Percentiles rank a stretch among this genome's conserved stretches.
Conservation (phyloP, 2,329 filamentous ascomycete species). For the Arthrobotrys iridis region DNA sequence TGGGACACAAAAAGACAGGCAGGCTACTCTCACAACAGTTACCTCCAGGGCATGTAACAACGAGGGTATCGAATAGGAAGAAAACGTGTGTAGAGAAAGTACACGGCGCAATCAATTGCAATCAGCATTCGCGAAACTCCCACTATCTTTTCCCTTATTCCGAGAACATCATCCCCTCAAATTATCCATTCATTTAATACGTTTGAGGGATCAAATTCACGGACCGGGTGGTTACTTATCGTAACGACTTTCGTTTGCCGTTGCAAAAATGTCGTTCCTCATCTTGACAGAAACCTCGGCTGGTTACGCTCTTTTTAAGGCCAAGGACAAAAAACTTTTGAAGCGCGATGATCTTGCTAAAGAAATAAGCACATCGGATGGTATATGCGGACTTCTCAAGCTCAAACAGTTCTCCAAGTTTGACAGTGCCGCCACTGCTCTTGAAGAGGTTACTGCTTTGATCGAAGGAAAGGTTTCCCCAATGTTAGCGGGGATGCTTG, state of each 20-base stretch:
- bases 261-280: conserved; percentile 80
- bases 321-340: conserved; percentile 97
- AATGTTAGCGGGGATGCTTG: conserved; percentile 81
- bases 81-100: too few species aligned
- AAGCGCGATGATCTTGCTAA: conserved; percentile 82
- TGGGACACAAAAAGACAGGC: neutral
- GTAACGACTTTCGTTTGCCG: neutral
- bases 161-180: too few species aligned
- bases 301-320: conserved; percentile 98
- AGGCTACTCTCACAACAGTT: neutral
- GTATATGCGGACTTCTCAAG: conserved; percentile 86
- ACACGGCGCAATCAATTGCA: too few species aligned
- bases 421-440: conserved; percentile 86
- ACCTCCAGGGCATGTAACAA: neutral
- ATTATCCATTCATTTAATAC: neutral
- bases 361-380: conserved; percentile 81
- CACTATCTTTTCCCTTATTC: too few species aligned
- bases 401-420: conserved; percentile 98
- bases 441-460: conserved; percentile 88
- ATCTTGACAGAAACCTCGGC: conserved; percentile 94
- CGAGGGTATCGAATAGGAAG: neutral
- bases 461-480: conserved; percentile 95
- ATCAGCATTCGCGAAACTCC: too few species aligned
- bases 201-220: neutral
- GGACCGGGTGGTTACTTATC: neutral